Percentiles rank a stretch among this genome's conserved stretches.
These are phyloP conservation scores for Boletus barrowsii DNA, from an alignment of 768 basidiomycete genomes.

Conservation along the genomic window DNA sequence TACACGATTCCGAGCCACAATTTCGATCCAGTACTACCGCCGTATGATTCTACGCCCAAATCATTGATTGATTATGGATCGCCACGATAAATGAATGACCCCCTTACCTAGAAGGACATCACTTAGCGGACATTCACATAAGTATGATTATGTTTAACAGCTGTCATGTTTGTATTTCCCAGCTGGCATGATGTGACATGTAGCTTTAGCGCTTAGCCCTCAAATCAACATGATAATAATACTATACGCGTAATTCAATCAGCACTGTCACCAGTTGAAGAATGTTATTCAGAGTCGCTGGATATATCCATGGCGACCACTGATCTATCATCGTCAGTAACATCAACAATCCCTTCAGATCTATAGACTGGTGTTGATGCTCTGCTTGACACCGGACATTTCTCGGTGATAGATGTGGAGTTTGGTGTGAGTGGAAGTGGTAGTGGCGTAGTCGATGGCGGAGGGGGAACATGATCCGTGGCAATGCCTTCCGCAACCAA, in stretches of 20 bases:
- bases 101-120: constrained; percentile 11
- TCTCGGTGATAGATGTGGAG: not conserved
- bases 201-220: constrained; percentile 28
- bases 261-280: not conserved
- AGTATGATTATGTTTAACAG: constrained; percentile 3
- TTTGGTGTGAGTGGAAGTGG: constrained; percentile 30
- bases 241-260: not conserved
- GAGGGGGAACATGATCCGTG: constrained; percentile 29
- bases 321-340: constrained; percentile 9
- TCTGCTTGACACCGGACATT: not conserved
- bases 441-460: constrained; percentile 32
- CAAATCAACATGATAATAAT: constrained; percentile 1
- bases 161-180: constrained; percentile 20
- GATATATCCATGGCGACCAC: constrained; percentile 29
- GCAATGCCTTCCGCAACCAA: not conserved
- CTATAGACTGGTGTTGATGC: not conserved
- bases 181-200: constrained; percentile 21
- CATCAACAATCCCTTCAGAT: not conserved
- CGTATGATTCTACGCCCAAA: constrained; percentile 17
- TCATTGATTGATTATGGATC: constrained; percentile 20
- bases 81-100: constrained; percentile 18
- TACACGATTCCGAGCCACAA: constrained; percentile 16
- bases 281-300: constrained; percentile 22
- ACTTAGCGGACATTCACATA: constrained; percentile 10
- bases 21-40: constrained; percentile 30